Conservation (phyloP, 495 filamentous ascomycete genomes). For the Talaromyces adpressus region DNA sequence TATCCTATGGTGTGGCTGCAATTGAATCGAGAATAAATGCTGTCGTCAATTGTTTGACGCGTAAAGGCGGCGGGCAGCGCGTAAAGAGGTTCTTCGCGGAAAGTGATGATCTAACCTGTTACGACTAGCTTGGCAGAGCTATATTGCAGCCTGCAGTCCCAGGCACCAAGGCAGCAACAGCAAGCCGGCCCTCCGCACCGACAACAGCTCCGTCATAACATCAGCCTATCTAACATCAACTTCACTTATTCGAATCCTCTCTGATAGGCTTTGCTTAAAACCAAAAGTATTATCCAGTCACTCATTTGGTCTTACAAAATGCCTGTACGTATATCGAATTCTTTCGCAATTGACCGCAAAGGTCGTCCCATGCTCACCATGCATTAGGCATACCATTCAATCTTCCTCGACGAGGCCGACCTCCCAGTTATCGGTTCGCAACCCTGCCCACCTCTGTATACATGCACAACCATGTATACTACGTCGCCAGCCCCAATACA, state of each 20-base stretch:
- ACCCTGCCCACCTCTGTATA: conserved; percentile 8
- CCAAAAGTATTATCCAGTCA: background rate
- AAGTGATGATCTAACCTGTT: conserved; percentile 23
- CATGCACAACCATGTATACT: background rate
- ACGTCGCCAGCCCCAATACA: background rate
- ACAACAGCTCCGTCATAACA: conserved; percentile 21
- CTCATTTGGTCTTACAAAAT: conserved; percentile 27
- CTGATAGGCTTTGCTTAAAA: background rate
- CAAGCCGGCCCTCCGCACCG: background rate
- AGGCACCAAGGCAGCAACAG: background rate
- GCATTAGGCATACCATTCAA: conserved; percentile 79
- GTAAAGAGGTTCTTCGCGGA: conserved; percentile 41
- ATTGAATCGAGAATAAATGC: background rate
- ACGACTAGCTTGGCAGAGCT: background rate
- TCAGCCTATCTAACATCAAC: background rate
- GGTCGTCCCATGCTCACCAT: background rate
- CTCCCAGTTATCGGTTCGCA: conserved; percentile 56
- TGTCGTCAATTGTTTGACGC: conserved; percentile 7
- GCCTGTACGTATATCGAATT: conserved; percentile 36
- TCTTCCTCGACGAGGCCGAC: conserved; percentile 78
- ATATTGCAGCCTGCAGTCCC: conserved; percentile 14
- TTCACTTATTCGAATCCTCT: background rate
- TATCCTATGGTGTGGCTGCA: background rate
- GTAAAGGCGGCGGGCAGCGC: conserved; percentile 18
- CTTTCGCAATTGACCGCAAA: conserved; percentile 1